These are phyloP conservation scores for Paraconiothyrium sp. DNA, from an alignment of 2,329 filamentous ascomycete species.

Conservation along the genomic window DNA sequence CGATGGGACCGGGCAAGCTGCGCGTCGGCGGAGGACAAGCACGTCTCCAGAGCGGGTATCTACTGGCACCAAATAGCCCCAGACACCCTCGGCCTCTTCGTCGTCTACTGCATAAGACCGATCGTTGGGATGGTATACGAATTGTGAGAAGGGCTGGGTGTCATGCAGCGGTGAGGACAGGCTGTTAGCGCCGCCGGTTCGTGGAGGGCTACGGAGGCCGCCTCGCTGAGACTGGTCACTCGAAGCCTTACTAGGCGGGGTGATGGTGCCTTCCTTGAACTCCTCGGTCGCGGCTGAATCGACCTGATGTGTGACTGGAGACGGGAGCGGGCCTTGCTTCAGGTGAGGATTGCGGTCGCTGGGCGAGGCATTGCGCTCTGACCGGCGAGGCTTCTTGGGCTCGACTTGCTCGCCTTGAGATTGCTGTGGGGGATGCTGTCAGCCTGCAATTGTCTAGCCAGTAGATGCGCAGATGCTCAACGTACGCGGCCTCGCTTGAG, in stretches of 20 bases:
- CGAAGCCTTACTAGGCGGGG: conserved; percentile 62
- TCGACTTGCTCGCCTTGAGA: conserved; percentile 72
- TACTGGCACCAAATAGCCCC: conserved; percentile 92
- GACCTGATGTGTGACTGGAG: conserved; percentile 76
- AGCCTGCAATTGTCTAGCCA: conserved; percentile 23
- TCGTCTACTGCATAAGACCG: conserved; percentile 86
- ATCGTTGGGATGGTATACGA: conserved; percentile 74
- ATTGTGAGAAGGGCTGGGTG: conserved; percentile 84
- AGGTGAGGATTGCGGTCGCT: conserved; percentile 62
- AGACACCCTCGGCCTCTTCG: conserved; percentile 85
- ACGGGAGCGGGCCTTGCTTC: conserved; percentile 72
- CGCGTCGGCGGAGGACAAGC: conserved; percentile 79
- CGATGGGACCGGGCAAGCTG: conserved; percentile 70
- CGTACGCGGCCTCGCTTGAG: conserved; percentile 83
- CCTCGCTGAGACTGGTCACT: conserved; percentile 48
- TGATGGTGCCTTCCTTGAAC: conserved; percentile 75
- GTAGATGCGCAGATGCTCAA: conserved; percentile 27
- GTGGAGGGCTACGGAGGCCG: conserved; percentile 29
- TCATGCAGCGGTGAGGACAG: conserved; percentile 75
- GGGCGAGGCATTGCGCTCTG: conserved; percentile 71
- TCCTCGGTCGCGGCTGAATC: conserved; percentile 67
- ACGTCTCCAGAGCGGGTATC: conserved; percentile 74
- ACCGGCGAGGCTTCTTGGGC: conserved; percentile 84
- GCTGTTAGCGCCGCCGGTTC: conserved; percentile 37
- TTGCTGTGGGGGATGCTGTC: conserved; percentile 60